Base-by-base conservation (phyloP, 345 rosid genomes). In the Schrenkiella parvula region DNA sequence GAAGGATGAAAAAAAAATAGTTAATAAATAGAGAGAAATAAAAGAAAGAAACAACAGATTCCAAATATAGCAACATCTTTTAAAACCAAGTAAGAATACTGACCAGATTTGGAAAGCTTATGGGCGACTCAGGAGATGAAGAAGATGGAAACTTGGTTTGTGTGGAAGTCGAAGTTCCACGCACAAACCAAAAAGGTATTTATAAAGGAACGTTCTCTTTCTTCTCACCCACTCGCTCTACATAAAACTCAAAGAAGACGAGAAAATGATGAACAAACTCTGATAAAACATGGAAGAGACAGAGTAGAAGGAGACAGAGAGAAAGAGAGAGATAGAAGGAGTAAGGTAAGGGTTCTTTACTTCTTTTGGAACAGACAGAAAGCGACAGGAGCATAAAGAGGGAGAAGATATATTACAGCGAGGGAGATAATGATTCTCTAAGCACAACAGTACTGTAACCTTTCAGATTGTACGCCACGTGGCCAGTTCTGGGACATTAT, bases 361-460 rank as follows among this genome's bases (percentile, higher is more conserved):
- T 72, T 72, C 3, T 34, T 73, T 63, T 13, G 65, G 58, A 25
- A 37, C 4, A 67, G 79, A 68, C 74, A 75, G 79, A 75, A 43
- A 75, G 79, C 2, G 79, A 75, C 79, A 68, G 54, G 56, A 75
- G 50, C 25, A 69, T 50, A 75, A 75, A 75, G 54, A 60, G 44
- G 4, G 28, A 18, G 57, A 41, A 23, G 66, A 65, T 44, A 66
- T 44, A 58, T 74, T 74, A 66, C 78, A 74, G 68, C 73, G 51
- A 67, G 21, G 68, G 78, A 68, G 74, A 75, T 68, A 75, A 61
- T 41, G 79, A 75, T 68, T 61, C 75, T 54, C 43, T 53, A 53
- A 15, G 60, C 42, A 41, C 70, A 75, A 75, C 74, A 62, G 79
- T 53, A 68, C 70, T 42, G 39, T 8, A 67, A 65, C 19, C 73